Conservation (phyloP, 805 yeast species). For the Metschnikowia lochheadii region DNA sequence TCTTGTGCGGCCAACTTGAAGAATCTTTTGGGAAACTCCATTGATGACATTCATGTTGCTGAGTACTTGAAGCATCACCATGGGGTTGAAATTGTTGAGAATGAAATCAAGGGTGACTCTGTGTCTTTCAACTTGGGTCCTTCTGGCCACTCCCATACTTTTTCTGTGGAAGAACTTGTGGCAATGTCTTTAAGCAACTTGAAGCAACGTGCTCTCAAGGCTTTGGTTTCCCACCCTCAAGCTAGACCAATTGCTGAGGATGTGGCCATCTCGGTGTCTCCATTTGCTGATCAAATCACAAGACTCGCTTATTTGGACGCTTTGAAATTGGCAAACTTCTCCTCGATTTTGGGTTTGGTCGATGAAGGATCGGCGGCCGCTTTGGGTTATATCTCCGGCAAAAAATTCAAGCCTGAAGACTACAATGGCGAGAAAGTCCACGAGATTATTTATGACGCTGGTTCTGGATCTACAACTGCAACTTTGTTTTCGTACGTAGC, state of each 20-base stretch:
- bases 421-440: slow-evolving; percentile 41
- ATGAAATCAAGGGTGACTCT: slow-evolving; percentile 41
- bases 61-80: slow-evolving; percentile 55
- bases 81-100: slow-evolving; percentile 48
- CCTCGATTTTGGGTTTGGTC: slow-evolving; percentile 59
- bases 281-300: slow-evolving; percentile 58
- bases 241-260: slow-evolving; percentile 53
- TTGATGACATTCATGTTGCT: slow-evolving; percentile 43
- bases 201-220: slow-evolving; percentile 56
- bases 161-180: slow-evolving; percentile 66
- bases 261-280: slow-evolving; percentile 75
- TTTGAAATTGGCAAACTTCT: slow-evolving; percentile 61
- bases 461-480: slow-evolving; percentile 87
- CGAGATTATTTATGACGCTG: slow-evolving; percentile 82
- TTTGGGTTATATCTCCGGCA: slow-evolving; percentile 65
- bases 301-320: slow-evolving; percentile 71
- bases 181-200: slow-evolving; percentile 80
- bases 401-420: slow-evolving; percentile 34
- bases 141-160: slow-evolving; percentile 26
- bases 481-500: slow-evolving; percentile 68
- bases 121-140: slow-evolving; percentile 52
- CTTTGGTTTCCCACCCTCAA: slow-evolving; percentile 49
- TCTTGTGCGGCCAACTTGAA: slow-evolving; percentile 66
- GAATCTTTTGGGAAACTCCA: slow-evolving; percentile 60
- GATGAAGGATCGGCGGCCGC: slow-evolving; percentile 95